Percentiles rank a stretch among this genome's conserved stretches.
Evolutionary conservation across 129 eudicot genomes (phyloP).

Genomic region (Ambrosia trifida): DNA sequence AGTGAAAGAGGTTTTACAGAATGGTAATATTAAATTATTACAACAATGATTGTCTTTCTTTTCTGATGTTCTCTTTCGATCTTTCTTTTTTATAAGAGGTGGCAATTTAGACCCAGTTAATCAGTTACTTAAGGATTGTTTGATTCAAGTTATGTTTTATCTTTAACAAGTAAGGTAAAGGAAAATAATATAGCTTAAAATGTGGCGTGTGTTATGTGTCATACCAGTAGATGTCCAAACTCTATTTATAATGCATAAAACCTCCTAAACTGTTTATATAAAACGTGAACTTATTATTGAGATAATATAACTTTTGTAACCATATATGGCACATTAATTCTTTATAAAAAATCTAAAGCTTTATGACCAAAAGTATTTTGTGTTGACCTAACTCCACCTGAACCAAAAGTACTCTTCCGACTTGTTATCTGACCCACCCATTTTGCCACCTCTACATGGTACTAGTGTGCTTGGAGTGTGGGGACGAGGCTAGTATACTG

Average conservation of each 20-base stretch:
- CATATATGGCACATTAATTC: not conserved
- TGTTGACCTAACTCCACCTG: not conserved
- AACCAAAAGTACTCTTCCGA: not conserved
- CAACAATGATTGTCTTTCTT: slow-evolving; percentile 14
- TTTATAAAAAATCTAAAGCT: not conserved
- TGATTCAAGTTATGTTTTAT: not conserved
- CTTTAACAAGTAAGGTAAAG: not conserved
- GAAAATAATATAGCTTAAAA: not conserved
- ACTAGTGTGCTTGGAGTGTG: not conserved
- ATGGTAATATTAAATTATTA: slow-evolving; percentile 50
- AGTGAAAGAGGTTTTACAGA: slow-evolving; percentile 86
- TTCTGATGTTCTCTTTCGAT: not conserved
- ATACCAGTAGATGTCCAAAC: not conserved
- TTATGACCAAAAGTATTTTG: not conserved
- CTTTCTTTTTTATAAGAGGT: slow-evolving; percentile 12
- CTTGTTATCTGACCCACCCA: not conserved
- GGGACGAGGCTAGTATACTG: not conserved
- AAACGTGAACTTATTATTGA: not conserved
- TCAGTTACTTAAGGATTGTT: too few relatives aligned
- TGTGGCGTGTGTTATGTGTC: not conserved
- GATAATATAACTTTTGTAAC: not conserved
- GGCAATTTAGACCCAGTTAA: not conserved
- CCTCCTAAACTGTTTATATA: not conserved
- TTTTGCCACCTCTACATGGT: not conserved
- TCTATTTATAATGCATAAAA: not conserved